Base-by-base conservation (phyloP, 2,329 filamentous ascomycete species). In the Shiraia sp. region DNA sequence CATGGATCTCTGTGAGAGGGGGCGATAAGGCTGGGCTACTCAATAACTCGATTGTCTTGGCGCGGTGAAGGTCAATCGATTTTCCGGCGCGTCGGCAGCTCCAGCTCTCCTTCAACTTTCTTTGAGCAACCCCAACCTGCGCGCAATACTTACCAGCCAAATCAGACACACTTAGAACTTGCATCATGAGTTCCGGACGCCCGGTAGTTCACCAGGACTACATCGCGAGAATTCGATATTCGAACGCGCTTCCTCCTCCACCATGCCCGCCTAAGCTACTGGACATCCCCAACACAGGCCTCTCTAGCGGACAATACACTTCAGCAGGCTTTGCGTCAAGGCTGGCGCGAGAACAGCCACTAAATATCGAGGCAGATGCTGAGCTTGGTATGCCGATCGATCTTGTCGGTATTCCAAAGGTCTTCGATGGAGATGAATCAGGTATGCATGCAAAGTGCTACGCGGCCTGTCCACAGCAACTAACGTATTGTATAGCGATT, bases 311-410 rank as follows among this genome's bases (percentile, higher is more conserved):
- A 45, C 88, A 95, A 67, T 97, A 96, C 72, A 95, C 93, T 23
- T 89, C 85, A 3, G 89, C 93, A 1, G 85, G 85, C 15, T 99
- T 95, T 74, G 90, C 91, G 22, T 93, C 91, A 32, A 85, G 90
- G 51, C 77, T 99, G 56, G 90, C 88, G 13, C 80, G 92, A 63
- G 90, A 96, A 63, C 93, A 97, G 75, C 88, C 92, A 37, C 78
- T 96, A 34, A 97, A 96, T 65, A 93, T 99, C 48, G 93, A 99
- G 72, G 90, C 90, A 22, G 93, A 99, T 80, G 93, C 91, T 7
- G 93, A 99, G 75, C 81, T 97, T 57, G 93, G 93, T 43, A 97
- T 99, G 93, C 90, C 91, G 45, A 83, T 99, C 65, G 92, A 97
- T 68, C 75, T 99, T 56, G 87, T 97, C 43, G 93, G 93, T 61